Conservation (phyloP, 1,284 basidiomycete genomes). For the Apiotrichum veenhuisii region DNA sequence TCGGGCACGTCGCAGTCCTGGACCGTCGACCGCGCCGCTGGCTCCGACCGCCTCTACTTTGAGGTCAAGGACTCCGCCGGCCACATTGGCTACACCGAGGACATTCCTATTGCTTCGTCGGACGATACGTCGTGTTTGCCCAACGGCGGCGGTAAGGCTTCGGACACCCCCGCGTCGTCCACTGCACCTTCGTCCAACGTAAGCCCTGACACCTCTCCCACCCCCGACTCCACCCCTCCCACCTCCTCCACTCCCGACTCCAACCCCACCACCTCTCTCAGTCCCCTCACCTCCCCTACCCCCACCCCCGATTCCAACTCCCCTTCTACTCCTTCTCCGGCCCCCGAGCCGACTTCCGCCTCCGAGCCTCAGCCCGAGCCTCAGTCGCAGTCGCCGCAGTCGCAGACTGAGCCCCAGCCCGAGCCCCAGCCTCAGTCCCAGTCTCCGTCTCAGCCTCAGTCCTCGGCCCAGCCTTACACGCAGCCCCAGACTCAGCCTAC, state of each 20-base stretch:
- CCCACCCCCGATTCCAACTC: too few species aligned
- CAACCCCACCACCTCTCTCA: not conserved
- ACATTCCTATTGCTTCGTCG: conserved; percentile 29
- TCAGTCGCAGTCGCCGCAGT: too few species aligned
- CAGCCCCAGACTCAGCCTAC: too few species aligned
- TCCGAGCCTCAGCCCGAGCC: too few species aligned
- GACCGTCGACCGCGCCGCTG: conserved; percentile 33
- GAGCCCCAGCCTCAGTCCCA: not conserved
- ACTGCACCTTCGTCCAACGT: not conserved
- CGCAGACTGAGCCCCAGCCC: too few species aligned
- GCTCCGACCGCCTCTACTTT: conserved; percentile 37
- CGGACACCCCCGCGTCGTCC: not conserved
- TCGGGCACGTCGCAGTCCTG: conserved; percentile 26
- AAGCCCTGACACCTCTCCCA: not conserved
- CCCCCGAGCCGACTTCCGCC: not conserved
- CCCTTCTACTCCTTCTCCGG: not conserved
- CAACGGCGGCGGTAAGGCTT: not conserved
- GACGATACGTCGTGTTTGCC: conserved; percentile 32
- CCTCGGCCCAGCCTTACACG: not conserved
- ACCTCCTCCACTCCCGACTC: not conserved
- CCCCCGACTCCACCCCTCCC: not conserved
- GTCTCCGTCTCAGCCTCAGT: not conserved
- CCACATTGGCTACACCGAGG: conserved; percentile 42
- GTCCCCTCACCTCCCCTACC: not conserved
- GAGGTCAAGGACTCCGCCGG: conserved; percentile 38